Percentiles rank a stretch among this genome's conserved stretches.
phyloP scores from a whole-genome alignment of 495 filamentous ascomycete species.

The Talaromyces liani region DNA sequence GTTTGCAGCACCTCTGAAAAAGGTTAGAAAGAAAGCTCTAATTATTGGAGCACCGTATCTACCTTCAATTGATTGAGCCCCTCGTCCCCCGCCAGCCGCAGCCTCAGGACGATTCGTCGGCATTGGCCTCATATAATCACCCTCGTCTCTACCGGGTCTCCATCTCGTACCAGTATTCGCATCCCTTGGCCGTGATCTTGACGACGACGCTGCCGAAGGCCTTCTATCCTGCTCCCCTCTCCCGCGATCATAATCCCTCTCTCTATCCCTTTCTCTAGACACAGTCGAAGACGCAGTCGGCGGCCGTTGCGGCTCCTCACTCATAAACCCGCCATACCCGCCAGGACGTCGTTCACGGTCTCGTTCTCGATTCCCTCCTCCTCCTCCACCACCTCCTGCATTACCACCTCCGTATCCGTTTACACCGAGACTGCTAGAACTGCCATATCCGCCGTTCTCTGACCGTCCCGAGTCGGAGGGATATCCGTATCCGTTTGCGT shows the following conservation, averaged over 20 bases:
- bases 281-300: conserved; percentile 16
- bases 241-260: background rate
- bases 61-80: conserved; percentile 38
- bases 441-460: conserved; percentile 20
- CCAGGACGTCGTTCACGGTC: conserved; percentile 26
- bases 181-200: conserved; percentile 32
- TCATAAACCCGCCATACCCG: conserved; percentile 39
- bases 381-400: conserved; percentile 21
- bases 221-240: conserved; percentile 23
- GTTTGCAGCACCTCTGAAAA: conserved; percentile 51
- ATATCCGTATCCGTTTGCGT: conserved; percentile 39
- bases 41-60: conserved; percentile 5
- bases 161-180: conserved; percentile 21
- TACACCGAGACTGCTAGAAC: conserved; percentile 20
- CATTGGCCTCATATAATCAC: background rate
- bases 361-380: conserved; percentile 19
- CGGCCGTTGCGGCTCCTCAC: conserved; percentile 25
- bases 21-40: background rate
- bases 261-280: conserved; percentile 19
- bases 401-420: conserved; percentile 28
- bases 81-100: conserved; percentile 11
- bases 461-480: conserved; percentile 27
- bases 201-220: conserved; percentile 23
- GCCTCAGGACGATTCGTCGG: conserved; percentile 17
- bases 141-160: conserved; percentile 20